Conservation (phyloP, 192 early-diverging fungal species). For the Lunasporangiospora selenospora region DNA sequence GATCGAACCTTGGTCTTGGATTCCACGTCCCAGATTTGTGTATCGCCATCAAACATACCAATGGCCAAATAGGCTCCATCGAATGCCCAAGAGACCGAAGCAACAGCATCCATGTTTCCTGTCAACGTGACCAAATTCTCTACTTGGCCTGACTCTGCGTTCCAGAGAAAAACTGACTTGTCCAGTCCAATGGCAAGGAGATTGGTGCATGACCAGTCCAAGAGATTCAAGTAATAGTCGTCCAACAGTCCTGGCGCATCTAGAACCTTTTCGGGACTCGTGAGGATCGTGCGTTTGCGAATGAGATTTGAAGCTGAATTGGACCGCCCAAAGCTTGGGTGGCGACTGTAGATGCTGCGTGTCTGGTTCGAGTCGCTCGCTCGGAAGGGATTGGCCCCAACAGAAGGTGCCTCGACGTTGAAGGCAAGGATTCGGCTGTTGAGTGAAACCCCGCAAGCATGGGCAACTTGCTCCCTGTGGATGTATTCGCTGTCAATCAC, state of each 20-base stretch:
- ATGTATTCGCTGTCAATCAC: conserved; percentile 29
- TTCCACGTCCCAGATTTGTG: conserved; percentile 92
- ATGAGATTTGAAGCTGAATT: conserved; percentile 20
- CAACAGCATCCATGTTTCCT: conserved; percentile 59
- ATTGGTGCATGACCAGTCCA: conserved; percentile 90
- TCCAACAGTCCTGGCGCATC: conserved; percentile 91
- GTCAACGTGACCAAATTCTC: conserved; percentile 27
- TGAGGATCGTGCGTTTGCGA: conserved; percentile 75
- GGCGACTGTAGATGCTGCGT: conserved; percentile 60
- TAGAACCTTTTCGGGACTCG: conserved; percentile 80
- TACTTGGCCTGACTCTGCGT: conserved; percentile 75
- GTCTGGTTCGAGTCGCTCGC: conserved; percentile 56
- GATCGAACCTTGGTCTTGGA: conserved; percentile 75
- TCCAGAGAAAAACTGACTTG: conserved; percentile 91
- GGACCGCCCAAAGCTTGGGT: conserved; percentile 50
- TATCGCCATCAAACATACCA: conserved; percentile 80
- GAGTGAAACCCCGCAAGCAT: conserved; percentile 79
- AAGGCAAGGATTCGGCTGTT: conserved; percentile 86
- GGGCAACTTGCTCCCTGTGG: conserved; percentile 81
- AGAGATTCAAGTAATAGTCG: conserved; percentile 95
- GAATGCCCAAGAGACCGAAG: conserved; percentile 80
- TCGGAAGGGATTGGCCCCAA: too few relatives aligned
- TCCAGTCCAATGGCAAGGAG: conserved; percentile 88
- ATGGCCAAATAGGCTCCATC: conserved; percentile 73
- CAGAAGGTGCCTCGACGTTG: conserved; percentile 74